phyloP scores from a whole-genome alignment of 257 asterid species.

The Fraxinus quadrangulata region DNA sequence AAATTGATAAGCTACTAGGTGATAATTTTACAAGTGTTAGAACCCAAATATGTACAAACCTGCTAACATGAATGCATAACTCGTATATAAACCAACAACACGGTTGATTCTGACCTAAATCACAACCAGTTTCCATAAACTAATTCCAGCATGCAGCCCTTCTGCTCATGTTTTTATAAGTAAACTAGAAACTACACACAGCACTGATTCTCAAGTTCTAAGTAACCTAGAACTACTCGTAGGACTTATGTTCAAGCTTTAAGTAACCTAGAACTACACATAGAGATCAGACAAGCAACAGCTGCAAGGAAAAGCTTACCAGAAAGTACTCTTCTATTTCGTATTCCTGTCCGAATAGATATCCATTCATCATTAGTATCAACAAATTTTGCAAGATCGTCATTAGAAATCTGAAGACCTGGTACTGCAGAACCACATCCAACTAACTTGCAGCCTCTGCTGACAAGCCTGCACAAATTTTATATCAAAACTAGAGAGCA shows the following conservation, averaged over 20 bases:
- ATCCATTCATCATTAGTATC: slow-evolving; percentile 9
- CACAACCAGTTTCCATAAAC: not conserved
- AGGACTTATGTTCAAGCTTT: slow-evolving; percentile 1
- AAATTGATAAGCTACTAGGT: not conserved
- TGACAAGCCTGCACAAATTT: slow-evolving; percentile 1
- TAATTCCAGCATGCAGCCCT: not conserved
- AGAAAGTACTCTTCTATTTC: slow-evolving; percentile 49
- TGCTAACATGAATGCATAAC: not conserved
- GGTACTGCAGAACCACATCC: slow-evolving; percentile 15
- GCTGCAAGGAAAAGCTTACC: slow-evolving; percentile 31
- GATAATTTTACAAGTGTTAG: not conserved
- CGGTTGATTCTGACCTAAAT: too few relatives aligned
- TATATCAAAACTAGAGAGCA: not conserved
- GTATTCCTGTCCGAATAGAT: slow-evolving; percentile 48
- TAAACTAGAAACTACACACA: not conserved
- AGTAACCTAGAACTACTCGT: not conserved
- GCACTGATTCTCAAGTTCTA: not conserved
- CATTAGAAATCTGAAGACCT: not conserved
- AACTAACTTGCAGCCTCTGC: slow-evolving; percentile 5
- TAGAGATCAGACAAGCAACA: not conserved
- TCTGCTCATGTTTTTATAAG: not conserved
- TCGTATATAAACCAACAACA: too few relatives aligned
- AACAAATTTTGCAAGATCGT: not conserved
- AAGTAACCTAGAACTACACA: not conserved
- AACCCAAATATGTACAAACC: not conserved